Evolutionary conservation across 495 filamentous ascomycete genomes (phyloP).

Genomic region (Aeminium ludgeri): DNA sequence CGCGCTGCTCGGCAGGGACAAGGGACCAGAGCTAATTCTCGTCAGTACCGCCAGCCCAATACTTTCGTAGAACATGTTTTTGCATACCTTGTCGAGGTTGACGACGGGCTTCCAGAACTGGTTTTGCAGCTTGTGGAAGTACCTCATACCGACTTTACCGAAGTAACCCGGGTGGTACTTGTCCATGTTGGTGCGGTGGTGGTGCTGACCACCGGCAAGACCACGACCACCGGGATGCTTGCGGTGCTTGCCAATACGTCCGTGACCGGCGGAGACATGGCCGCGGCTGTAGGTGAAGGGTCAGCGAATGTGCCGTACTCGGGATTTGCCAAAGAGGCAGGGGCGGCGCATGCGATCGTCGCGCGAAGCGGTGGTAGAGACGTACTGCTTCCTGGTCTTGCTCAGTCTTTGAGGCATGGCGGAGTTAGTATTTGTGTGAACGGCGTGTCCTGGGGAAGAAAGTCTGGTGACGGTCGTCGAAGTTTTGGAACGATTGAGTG

Average conservation of each 20-base stretch:
- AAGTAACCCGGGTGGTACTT: slow-evolving; percentile 96
- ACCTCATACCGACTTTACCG: slow-evolving; percentile 93
- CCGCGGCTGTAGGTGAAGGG: slow-evolving; percentile 46
- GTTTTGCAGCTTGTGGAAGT: slow-evolving; percentile 80
- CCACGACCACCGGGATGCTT: slow-evolving; percentile 89
- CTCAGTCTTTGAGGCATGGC: slow-evolving; percentile 69
- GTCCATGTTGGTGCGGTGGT: slow-evolving; percentile 69
- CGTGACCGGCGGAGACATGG: slow-evolving; percentile 85
- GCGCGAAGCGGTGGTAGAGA: slow-evolving; percentile 20
- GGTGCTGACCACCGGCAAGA: slow-evolving; percentile 94
- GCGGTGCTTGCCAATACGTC: slow-evolving; percentile 83
- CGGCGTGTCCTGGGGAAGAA: neutral
- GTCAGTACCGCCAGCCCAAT: slow-evolving; percentile 4
- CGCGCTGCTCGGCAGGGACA: slow-evolving; percentile 63
- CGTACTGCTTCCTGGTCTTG: slow-evolving; percentile 74
- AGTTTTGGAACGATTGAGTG: neutral
- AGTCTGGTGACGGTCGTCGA: neutral
- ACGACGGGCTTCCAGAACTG: slow-evolving; percentile 85
- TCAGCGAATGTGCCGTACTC: slow-evolving; percentile 9
- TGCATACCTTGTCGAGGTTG: slow-evolving; percentile 72
- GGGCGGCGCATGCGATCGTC: slow-evolving; percentile 15
- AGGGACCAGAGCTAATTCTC: slow-evolving; percentile 56
- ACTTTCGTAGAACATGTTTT: neutral
- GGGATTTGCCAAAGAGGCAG: slow-evolving; percentile 6
- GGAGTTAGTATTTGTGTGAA: slow-evolving; percentile 15